Evolutionary conservation across 805 yeast species (phyloP).

Genomic region (Kodamaea neixiangensis): DNA sequence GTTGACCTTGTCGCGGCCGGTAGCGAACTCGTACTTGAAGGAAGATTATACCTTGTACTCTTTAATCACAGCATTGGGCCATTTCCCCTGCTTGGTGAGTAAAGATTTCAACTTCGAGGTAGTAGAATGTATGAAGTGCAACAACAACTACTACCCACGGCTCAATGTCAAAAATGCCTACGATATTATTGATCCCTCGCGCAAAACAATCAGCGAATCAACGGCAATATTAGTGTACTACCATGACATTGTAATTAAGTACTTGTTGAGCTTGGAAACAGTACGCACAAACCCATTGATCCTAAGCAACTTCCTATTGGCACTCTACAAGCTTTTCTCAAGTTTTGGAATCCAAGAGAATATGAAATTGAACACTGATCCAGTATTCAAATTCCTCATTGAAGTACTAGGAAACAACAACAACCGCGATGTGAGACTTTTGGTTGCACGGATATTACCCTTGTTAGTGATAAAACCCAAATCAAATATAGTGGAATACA

Average conservation of each 20-base stretch:
- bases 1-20: not conserved
- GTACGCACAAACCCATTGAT: slow-evolving; percentile 25
- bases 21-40: not conserved
- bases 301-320: slow-evolving; percentile 43
- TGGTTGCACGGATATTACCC: slow-evolving; percentile 56
- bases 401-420: slow-evolving; percentile 37
- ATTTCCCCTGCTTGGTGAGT: slow-evolving; percentile 43
- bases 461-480: slow-evolving; percentile 44
- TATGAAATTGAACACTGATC: slow-evolving; percentile 10
- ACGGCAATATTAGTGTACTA: slow-evolving; percentile 26
- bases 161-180: slow-evolving; percentile 15
- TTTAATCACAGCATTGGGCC: slow-evolving; percentile 41
- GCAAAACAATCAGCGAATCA: slow-evolving; percentile 25
- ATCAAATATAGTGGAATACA: slow-evolving; percentile 40
- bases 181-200: slow-evolving; percentile 20
- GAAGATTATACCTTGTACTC: slow-evolving; percentile 21
- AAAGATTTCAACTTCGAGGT: slow-evolving; percentile 34
- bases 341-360: slow-evolving; percentile 52
- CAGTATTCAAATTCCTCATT: slow-evolving; percentile 43
- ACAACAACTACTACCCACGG: slow-evolving; percentile 18
- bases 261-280: slow-evolving; percentile 15
- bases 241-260: slow-evolving; percentile 22
- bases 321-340: slow-evolving; percentile 51
- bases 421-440: slow-evolving; percentile 57
- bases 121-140: slow-evolving; percentile 40